These are phyloP conservation scores for Cadophora sp. DNA, from an alignment of 2,329 filamentous ascomycete species.

Conservation along the genomic window DNA sequence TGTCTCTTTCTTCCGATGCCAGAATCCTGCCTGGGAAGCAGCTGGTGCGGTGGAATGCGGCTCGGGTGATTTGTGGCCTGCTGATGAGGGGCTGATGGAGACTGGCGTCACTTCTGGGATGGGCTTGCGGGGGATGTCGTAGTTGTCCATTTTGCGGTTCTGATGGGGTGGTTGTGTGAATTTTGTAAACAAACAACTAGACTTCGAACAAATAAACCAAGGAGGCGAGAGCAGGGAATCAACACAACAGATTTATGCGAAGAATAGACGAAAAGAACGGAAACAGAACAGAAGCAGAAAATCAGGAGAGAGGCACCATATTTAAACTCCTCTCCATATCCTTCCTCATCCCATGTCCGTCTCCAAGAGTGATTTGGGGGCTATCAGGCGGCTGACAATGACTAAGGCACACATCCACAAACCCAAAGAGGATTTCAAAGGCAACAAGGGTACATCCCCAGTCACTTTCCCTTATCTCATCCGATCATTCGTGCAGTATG, in stretches of 20 bases:
- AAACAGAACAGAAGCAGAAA: neutral
- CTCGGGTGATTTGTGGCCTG: neutral
- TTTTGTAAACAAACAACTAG: neutral
- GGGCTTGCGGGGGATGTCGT: conserved; percentile 3
- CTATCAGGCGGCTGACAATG: conserved; percentile 5
- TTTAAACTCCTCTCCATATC: neutral
- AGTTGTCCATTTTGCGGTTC: neutral
- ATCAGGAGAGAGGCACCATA: neutral
- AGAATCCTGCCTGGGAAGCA: too few species aligned
- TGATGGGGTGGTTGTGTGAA: neutral
- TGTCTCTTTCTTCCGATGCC: neutral
- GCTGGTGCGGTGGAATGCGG: too few species aligned
- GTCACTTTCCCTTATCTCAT: neutral
- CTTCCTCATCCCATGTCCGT: neutral
- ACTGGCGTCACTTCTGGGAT: neutral
- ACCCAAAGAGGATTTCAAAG: neutral
- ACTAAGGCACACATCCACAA: neutral
- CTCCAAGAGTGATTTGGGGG: conserved; percentile 5
- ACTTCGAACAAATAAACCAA: neutral
- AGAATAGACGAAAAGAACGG: too few species aligned
- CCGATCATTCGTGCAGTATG: neutral
- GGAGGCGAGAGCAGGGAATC: neutral
- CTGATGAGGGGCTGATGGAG: neutral
- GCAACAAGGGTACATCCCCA: neutral
- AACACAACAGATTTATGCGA: too few species aligned